These are phyloP conservation scores for Lactarius vividus DNA, from an alignment of 768 basidiomycete species.

Conservation along the genomic window DNA sequence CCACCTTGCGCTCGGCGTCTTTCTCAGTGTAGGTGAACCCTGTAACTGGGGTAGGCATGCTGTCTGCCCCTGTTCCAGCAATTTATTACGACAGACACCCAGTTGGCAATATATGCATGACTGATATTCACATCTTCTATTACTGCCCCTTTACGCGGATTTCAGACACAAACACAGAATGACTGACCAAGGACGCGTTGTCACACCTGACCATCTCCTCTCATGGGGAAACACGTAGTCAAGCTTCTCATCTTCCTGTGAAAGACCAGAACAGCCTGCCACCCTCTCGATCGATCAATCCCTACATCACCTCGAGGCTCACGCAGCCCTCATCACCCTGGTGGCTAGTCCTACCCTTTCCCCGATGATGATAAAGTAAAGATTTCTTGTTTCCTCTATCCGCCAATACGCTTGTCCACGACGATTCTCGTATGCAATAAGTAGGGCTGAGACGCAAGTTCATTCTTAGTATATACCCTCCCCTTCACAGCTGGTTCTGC, in stretches of 20 bases:
- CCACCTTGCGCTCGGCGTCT: conserved; percentile 20
- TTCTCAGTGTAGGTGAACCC: conserved; percentile 14
- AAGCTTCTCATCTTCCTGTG: background rate
- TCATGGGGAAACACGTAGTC: background rate
- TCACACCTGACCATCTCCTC: background rate
- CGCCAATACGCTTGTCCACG: background rate
- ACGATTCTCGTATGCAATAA: conserved; percentile 18
- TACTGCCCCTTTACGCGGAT: background rate
- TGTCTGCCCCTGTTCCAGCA: background rate
- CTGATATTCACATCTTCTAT: background rate
- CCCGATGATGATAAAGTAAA: background rate
- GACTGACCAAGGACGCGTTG: background rate
- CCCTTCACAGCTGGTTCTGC: background rate
- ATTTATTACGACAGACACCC: background rate
- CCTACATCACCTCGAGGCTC: background rate
- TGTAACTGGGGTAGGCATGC: conserved; percentile 13
- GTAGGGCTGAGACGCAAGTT: background rate
- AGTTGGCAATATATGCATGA: background rate
- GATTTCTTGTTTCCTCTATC: background rate
- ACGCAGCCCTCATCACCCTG: background rate
- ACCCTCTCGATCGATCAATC: background rate
- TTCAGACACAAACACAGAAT: background rate
- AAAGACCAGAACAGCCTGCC: background rate
- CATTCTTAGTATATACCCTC: conserved; percentile 5
- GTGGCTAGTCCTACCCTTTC: background rate